Conservation (phyloP, 1,284 basidiomycete species). For the Trametes versicolor region DNA sequence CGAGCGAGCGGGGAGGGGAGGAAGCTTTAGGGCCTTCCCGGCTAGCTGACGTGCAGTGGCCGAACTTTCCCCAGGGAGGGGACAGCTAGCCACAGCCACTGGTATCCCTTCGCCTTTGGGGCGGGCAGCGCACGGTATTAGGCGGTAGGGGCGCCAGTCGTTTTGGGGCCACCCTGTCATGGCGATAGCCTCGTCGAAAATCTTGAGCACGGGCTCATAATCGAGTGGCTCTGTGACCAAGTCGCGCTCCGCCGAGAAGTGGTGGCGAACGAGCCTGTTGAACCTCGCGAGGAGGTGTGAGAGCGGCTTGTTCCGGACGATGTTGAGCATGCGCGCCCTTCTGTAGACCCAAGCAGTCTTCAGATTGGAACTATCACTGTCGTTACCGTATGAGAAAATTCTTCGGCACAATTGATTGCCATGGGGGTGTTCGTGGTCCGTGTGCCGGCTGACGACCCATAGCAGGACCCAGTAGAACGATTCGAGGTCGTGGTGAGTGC, state of each 20-base stretch:
- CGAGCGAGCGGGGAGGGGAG: too few species aligned
- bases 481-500: slow-evolving; percentile 21
- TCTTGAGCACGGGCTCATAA: slow-evolving; percentile 12
- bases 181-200: slow-evolving; percentile 19
- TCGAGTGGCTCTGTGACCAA: neutral
- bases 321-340: neutral
- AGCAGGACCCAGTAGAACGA: slow-evolving; percentile 27
- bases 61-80: too few species aligned
- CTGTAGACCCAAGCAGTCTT: slow-evolving; percentile 3
- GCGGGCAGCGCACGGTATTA: neutral
- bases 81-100: too few species aligned
- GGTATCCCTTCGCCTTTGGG: too few species aligned
- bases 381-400: slow-evolving; percentile 6
- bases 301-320: slow-evolving; percentile 16
- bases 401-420: neutral
- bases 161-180: slow-evolving; percentile 9
- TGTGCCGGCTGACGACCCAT: slow-evolving; percentile 25
- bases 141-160: slow-evolving; percentile 13
- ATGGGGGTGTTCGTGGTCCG: neutral
- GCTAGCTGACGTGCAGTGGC: too few species aligned
- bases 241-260: neutral
- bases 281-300: slow-evolving; percentile 6
- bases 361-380: neutral
- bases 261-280: neutral
- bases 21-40: too few species aligned